Percentiles rank a stretch among this genome's conserved stretches.
Conservation (phyloP, 345 rosid genomes). For the Linum tenue region DNA sequence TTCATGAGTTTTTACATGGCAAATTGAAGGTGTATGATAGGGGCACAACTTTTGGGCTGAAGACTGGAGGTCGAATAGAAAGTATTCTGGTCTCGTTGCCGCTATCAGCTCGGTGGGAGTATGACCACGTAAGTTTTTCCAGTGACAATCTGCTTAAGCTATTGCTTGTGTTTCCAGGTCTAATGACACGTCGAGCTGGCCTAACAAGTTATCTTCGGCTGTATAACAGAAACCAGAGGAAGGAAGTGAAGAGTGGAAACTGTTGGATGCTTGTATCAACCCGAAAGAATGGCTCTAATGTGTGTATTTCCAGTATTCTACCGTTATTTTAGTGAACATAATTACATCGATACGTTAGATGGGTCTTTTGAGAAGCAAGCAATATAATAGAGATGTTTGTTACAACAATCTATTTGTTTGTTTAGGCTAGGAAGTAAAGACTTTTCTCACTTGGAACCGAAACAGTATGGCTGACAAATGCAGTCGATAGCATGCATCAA, state of each 20-base stretch:
- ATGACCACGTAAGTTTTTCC: constrained; percentile 66
- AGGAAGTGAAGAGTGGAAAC: constrained; percentile 96
- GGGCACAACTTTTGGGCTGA: constrained; percentile 94
- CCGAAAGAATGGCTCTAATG: constrained; percentile 83
- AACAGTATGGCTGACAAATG: constrained; percentile 56
- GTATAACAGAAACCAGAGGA: constrained; percentile 72
- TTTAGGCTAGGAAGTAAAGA: too few species aligned
- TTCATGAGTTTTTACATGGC: not conserved
- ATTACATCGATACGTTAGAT: not conserved
- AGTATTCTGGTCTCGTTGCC: constrained; percentile 98
- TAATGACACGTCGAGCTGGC: not conserved
- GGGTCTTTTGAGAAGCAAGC: not conserved
- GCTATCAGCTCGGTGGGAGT: constrained; percentile 88
- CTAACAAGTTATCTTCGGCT: constrained; percentile 9
- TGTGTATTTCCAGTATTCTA: not conserved
- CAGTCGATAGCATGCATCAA: constrained; percentile 88
- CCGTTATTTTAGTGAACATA: not conserved
- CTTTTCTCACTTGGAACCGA: constrained; percentile 19
- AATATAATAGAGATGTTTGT: not conserved
- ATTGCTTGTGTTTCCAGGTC: not conserved
- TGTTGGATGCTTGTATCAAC: constrained; percentile 91
- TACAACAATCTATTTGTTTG: too few species aligned
- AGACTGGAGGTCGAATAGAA: constrained; percentile 95
- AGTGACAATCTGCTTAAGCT: not conserved
- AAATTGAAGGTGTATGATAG: constrained; percentile 72